Conservation (phyloP, 176 grass and related monocot species). For the Dactylis glomerata region DNA sequence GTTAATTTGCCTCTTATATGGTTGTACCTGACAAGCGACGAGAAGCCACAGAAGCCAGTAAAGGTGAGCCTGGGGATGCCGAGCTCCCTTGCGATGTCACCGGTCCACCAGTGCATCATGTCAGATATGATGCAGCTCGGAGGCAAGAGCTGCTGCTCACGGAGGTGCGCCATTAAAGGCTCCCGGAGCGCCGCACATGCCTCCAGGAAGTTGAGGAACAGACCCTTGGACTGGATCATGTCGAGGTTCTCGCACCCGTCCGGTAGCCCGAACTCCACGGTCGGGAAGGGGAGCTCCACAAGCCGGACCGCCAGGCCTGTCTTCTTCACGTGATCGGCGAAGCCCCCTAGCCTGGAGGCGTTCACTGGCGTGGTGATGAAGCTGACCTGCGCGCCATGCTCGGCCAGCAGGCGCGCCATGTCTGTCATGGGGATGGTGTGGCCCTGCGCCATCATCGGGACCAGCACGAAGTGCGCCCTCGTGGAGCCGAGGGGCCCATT, state of each 20-base stretch:
- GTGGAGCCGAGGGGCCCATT: background rate
- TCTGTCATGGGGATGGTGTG: conserved; percentile 71
- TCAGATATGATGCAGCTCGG: conserved; percentile 73
- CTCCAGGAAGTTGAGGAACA: conserved; percentile 32
- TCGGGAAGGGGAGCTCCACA: conserved; percentile 50
- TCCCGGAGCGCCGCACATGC: conserved; percentile 42
- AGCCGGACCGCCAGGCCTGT: conserved; percentile 34
- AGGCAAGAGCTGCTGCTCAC: background rate
- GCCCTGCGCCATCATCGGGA: conserved; percentile 59
- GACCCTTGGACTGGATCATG: conserved; percentile 29
- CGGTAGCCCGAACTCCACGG: conserved; percentile 45
- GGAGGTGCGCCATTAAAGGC: conserved; percentile 40
- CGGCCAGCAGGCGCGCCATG: conserved; percentile 54
- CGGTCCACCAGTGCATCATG: conserved; percentile 43
- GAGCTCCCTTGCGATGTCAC: conserved; percentile 55
- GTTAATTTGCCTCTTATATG: background rate
- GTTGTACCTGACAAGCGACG: conserved; percentile 40
- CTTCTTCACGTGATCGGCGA: background rate
- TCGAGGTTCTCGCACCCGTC: conserved; percentile 60
- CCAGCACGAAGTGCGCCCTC: conserved; percentile 36
- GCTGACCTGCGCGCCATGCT: conserved; percentile 53
- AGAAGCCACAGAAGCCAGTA: conserved; percentile 43
- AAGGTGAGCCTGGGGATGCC: conserved; percentile 52
- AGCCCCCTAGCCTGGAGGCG: conserved; percentile 32
- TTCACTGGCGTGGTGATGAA: conserved; percentile 65